phyloP scores from a whole-genome alignment of 352 stramenopile genomes.

The Pythium grandisporangium region DNA sequence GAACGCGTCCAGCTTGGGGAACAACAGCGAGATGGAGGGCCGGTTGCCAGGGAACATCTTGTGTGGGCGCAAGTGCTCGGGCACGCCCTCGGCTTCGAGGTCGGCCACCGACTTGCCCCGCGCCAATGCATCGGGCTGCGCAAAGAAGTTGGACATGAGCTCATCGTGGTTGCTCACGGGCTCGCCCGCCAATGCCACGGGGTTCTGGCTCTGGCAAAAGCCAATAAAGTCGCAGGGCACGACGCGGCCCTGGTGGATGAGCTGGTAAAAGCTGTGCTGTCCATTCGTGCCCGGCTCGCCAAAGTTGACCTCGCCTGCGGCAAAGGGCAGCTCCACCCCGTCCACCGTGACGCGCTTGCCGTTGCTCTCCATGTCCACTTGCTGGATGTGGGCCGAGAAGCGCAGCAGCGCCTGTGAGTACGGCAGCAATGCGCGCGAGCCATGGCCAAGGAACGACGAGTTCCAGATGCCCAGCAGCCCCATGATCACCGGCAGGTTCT shows the following conservation, averaged over 20 bases:
- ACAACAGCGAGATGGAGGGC: conserved; percentile 95
- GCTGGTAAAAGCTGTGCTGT: conserved; percentile 99
- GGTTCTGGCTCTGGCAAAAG: conserved; percentile 94
- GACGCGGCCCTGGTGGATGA: conserved; percentile 97
- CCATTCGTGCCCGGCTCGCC: conserved; percentile 97
- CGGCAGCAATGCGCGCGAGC: conserved; percentile 85
- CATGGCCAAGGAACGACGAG: conserved; percentile 95
- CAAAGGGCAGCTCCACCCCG: conserved; percentile 90
- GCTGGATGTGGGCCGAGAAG: conserved; percentile 97
- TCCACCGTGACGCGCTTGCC: conserved; percentile 96
- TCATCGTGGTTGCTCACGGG: conserved; percentile 97
- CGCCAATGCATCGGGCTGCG: conserved; percentile 96
- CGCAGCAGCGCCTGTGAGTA: conserved; percentile 92
- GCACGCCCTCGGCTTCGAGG: conserved; percentile 89
- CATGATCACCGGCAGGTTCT: conserved; percentile 97
- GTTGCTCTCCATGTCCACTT: conserved; percentile 99
- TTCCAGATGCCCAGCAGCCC: conserved; percentile 98
- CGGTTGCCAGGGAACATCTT: conserved; percentile 97
- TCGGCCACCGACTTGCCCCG: conserved; percentile 94
- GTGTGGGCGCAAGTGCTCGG: conserved; percentile 89
- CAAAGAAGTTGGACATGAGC: conserved; percentile 99
- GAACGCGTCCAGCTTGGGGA: conserved; percentile 94
- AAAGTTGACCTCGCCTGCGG: conserved; percentile 95
- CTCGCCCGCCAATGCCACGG: conserved; percentile 64
- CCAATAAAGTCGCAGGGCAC: conserved; percentile 99